These are phyloP conservation scores for Venustampulla echinocandica DNA, from an alignment of 495 filamentous ascomycete species.

Conservation along the genomic window DNA sequence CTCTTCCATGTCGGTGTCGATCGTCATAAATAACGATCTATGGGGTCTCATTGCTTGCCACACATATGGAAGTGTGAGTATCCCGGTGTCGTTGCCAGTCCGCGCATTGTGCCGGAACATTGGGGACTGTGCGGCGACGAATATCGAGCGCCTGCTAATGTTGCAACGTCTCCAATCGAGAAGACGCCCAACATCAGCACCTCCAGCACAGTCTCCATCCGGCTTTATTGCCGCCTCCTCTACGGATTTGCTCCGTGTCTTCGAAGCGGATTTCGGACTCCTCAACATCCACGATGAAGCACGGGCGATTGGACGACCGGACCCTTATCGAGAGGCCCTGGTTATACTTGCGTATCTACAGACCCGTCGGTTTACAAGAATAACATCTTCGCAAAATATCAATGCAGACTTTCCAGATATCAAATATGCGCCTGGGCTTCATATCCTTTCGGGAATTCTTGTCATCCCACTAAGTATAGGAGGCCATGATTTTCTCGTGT, in stretches of 20 bases:
- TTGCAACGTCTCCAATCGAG: constrained; percentile 69
- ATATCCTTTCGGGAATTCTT: constrained; percentile 67
- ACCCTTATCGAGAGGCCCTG: constrained; percentile 73
- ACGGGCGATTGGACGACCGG: constrained; percentile 68
- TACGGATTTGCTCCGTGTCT: constrained; percentile 55
- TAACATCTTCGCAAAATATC: constrained; percentile 69
- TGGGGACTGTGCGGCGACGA: constrained; percentile 73
- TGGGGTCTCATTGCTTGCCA: constrained; percentile 90
- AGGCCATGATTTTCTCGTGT: constrained; percentile 80
- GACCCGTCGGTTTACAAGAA: constrained; percentile 61
- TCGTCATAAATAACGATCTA: constrained; percentile 70
- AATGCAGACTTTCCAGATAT: constrained; percentile 73
- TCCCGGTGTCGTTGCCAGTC: constrained; percentile 82
- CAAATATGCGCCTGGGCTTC: constrained; percentile 67
- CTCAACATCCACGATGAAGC: constrained; percentile 55
- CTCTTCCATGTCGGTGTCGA: constrained; percentile 91
- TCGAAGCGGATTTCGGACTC: constrained; percentile 16
- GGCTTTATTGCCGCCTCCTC: constrained; percentile 87
- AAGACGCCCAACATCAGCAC: constrained; percentile 66
- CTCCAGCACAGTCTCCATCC: constrained; percentile 70
- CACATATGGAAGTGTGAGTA: constrained; percentile 61
- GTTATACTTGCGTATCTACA: constrained; percentile 79
- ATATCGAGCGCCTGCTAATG: constrained; percentile 82
- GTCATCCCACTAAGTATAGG: constrained; percentile 71
- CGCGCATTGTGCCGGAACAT: constrained; percentile 88